Evolutionary conservation across 768 basidiomycete species (phyloP).

Genomic region (Boletus eberwhitei): DNA sequence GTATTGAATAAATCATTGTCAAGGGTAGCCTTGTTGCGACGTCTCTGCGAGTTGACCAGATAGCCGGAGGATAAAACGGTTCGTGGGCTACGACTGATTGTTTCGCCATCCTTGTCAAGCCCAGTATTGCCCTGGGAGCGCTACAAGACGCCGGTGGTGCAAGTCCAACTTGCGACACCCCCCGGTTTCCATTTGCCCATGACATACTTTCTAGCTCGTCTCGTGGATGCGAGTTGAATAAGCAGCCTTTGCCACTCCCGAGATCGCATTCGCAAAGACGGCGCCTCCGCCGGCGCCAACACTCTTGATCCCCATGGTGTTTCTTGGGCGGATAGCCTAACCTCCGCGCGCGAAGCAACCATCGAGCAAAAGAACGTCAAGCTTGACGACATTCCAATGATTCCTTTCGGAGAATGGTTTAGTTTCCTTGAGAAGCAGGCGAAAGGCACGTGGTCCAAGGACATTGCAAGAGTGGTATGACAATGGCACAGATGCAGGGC

Average conservation of each 20-base stretch:
- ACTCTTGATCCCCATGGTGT: constrained; percentile 36
- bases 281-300: constrained; percentile 30
- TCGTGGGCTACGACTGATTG: constrained; percentile 34
- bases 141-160: constrained; percentile 31
- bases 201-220: constrained; percentile 9
- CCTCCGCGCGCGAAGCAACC: constrained; percentile 17
- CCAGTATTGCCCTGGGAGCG: constrained; percentile 25
- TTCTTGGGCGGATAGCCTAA: constrained; percentile 30
- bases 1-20: constrained; percentile 18
- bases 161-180: not conserved
- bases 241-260: constrained; percentile 32
- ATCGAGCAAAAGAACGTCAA: constrained; percentile 7
- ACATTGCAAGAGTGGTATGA: constrained; percentile 1
- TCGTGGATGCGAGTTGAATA: constrained; percentile 39
- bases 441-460: constrained; percentile 8
- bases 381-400: constrained; percentile 15
- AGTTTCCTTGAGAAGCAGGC: constrained; percentile 27
- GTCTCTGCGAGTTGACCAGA: constrained; percentile 34
- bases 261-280: constrained; percentile 29
- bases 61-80: constrained; percentile 32
- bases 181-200: constrained; percentile 5
- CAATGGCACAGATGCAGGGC: too few species aligned
- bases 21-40: constrained; percentile 25
- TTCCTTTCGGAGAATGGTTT: too few species aligned
- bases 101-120: constrained; percentile 35